These are phyloP conservation scores for Thelonectria olida DNA, from an alignment of 2,329 filamentous ascomycete species.

Conservation along the genomic window DNA sequence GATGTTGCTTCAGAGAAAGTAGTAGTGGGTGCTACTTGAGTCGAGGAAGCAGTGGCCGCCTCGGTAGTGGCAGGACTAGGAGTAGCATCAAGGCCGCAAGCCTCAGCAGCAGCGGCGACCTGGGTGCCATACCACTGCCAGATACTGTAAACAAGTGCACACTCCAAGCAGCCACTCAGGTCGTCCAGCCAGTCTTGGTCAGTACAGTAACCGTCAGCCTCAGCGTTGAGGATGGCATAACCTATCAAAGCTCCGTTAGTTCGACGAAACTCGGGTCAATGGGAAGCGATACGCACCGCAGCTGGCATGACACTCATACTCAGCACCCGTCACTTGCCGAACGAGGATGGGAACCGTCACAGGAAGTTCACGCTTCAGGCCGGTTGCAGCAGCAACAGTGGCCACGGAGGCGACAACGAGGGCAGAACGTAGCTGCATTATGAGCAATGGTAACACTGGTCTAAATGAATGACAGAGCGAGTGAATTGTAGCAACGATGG, in stretches of 20 bases:
- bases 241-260: background rate
- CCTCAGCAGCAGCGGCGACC: background rate
- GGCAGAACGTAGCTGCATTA: background rate
- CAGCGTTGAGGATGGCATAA: background rate
- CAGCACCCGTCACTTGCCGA: background rate
- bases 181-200: background rate
- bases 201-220: background rate
- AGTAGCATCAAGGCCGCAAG: slow-evolving; percentile 9
- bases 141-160: background rate
- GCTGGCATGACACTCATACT: slow-evolving; percentile 42
- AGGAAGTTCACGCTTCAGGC: background rate
- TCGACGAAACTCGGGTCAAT: slow-evolving; percentile 66
- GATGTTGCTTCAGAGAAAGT: too few relatives aligned
- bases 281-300: slow-evolving; percentile 59
- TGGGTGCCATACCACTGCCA: background rate
- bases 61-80: background rate
- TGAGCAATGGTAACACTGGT: background rate
- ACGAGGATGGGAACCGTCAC: background rate
- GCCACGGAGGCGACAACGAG: background rate
- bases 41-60: background rate
- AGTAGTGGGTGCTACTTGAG: background rate
- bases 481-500: background rate
- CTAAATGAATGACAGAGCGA: background rate
- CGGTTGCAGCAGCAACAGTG: background rate
- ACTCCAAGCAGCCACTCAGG: background rate